Base-by-base conservation (phyloP, 495 filamentous ascomycete species). In the Pseudomonodictys pantanalensis region DNA sequence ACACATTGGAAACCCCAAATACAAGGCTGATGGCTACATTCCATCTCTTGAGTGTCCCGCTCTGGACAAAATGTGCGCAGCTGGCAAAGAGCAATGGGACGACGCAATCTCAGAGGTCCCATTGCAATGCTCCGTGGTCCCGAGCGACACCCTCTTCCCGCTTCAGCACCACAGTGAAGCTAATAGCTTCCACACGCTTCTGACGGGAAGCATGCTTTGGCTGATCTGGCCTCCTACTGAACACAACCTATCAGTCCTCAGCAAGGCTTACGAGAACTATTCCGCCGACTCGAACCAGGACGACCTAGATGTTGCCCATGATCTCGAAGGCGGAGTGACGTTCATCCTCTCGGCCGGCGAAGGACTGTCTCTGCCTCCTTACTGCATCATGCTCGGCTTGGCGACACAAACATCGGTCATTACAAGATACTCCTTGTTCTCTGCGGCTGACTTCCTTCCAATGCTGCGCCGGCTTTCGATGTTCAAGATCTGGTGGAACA, bases 111-210 rank as follows among this genome's bases (percentile, higher is more conserved):
- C 15, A 20, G 32, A 38, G n/a, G 26, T 25, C 5, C 30, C 20
- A 2, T 42, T 23, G n/a, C 6, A 18, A 15, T 41, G 32, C 33
- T 12, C 17, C 10, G 20, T 54, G 1, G 29, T 25, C 25, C 47
- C 47, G 7, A 3, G 8, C 17, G 33, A 49, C 28, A 35, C 26
- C 7, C 29, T 39, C 30, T 4, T 49, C 2, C 10, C 7, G 6
- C 54, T 57, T 3, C 54, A 57, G 30, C 54, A 57, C 23, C 20
- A 24, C 30, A 57, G 41, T 23, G 54, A 57, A 28, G n/a, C 42
- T 2, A 29, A 9, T 10, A 49, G 17, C 17, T 49, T 26, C 43
- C 25, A 30, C 1, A 57, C 54, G 5, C 28, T 57, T 1, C 20
- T 49, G 6, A 38, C 43, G 10, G 54, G 54, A 1, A 9, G 17